phyloP scores from a whole-genome alignment of 345 rosid species.

The Eucalyptus lansdowneana region DNA sequence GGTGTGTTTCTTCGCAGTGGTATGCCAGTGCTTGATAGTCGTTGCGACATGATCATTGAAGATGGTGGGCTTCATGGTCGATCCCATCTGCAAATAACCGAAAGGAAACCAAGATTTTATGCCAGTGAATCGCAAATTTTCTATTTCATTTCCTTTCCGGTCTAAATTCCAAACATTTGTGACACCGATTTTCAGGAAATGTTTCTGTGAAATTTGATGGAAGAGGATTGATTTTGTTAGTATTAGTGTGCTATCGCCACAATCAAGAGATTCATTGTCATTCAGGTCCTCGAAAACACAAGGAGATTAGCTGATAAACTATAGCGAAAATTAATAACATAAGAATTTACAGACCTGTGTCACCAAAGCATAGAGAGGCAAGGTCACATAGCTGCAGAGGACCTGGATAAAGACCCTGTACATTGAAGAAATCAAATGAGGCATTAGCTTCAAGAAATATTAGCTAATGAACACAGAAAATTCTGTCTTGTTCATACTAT shows the following conservation, averaged over 20 bases:
- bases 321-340: neutral
- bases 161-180: neutral
- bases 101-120: neutral
- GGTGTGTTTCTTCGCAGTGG: conserved; percentile 41
- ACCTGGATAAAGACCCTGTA: conserved; percentile 28
- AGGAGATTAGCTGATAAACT: neutral
- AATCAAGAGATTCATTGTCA: neutral
- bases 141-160: neutral
- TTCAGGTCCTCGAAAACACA: neutral
- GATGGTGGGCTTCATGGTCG: conserved; percentile 70
- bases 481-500: neutral
- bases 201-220: neutral
- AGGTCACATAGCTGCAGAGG: conserved; percentile 44
- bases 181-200: neutral
- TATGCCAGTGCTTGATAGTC: conserved; percentile 69
- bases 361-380: conserved; percentile 42
- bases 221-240: neutral
- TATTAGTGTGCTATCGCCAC: neutral
- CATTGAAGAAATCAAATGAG: neutral
- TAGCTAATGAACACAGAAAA: neutral
- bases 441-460: neutral
- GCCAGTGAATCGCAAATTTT: neutral
- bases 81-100: conserved; percentile 57
- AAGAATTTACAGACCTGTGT: conserved; percentile 19
- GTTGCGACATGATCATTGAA: conserved; percentile 68